Evolutionary conservation across 208 protist species (phyloP).

Genomic region (Trypanosoma platydactyli): DNA sequence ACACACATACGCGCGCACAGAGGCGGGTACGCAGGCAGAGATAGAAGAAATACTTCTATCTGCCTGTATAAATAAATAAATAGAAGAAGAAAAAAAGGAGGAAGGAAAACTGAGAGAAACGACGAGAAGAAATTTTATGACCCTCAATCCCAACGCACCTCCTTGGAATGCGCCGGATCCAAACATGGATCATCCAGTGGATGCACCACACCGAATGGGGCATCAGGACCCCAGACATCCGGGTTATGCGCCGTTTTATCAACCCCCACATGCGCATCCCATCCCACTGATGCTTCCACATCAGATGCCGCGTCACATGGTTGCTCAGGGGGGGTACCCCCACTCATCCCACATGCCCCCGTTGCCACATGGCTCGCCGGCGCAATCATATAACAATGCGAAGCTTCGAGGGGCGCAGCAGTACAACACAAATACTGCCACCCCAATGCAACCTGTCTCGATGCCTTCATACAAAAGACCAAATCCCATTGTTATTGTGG

Average conservation of each 20-base stretch:
- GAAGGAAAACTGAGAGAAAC: not conserved
- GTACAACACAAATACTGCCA: slow-evolving; percentile 2
- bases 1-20: not conserved
- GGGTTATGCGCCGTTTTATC: slow-evolving; percentile 1
- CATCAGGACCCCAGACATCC: slow-evolving; percentile 18
- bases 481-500: slow-evolving; percentile 65
- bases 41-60: not conserved
- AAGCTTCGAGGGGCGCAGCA: slow-evolving; percentile 4
- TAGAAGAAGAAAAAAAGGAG: not conserved
- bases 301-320: slow-evolving; percentile 8
- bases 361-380: slow-evolving; percentile 11
- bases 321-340: slow-evolving; percentile 2
- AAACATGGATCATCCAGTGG: slow-evolving; percentile 4
- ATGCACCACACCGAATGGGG: not conserved
- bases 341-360: slow-evolving; percentile 9
- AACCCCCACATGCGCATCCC: not conserved
- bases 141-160: slow-evolving; percentile 24
- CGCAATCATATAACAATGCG: slow-evolving; percentile 14
- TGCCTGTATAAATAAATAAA: not conserved
- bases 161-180: slow-evolving; percentile 19
- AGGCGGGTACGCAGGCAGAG: not conserved
- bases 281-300: slow-evolving; percentile 3
- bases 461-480: slow-evolving; percentile 38
- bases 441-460: slow-evolving; percentile 16
- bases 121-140: not conserved